These are phyloP conservation scores for Suillus decipiens DNA, from an alignment of 768 basidiomycete genomes.

Conservation along the genomic window DNA sequence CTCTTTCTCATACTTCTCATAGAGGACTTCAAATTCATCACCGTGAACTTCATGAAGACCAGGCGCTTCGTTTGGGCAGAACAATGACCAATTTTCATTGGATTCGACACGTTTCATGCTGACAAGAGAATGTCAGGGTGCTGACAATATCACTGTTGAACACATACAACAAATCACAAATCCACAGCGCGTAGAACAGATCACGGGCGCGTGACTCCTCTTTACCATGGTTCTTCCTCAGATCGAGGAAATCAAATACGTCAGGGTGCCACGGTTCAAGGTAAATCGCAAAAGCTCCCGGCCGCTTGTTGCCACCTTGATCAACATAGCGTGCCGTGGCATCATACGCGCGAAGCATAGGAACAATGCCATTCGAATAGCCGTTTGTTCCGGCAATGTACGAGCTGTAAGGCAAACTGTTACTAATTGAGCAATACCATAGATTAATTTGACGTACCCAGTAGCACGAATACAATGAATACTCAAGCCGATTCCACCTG, in stretches of 20 bases:
- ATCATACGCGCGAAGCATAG: constrained; percentile 98
- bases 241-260: constrained; percentile 95
- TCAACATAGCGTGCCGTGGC: constrained; percentile 98
- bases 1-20: constrained; percentile 86
- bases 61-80: constrained; percentile 97
- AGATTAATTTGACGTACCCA: constrained; percentile 53
- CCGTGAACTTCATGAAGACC: constrained; percentile 86
- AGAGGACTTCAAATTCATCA: constrained; percentile 85
- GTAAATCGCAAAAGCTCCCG: constrained; percentile 98
- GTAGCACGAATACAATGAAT: constrained; percentile 98
- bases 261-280: constrained; percentile 99
- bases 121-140: neutral
- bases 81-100: constrained; percentile 90
- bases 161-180: constrained; percentile 90
- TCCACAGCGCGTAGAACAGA: constrained; percentile 98
- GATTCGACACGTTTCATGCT: constrained; percentile 97
- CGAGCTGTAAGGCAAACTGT: constrained; percentile 51
- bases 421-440: neutral
- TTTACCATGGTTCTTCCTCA: constrained; percentile 98
- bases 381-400: constrained; percentile 99
- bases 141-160: neutral
- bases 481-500: constrained; percentile 94
- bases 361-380: constrained; percentile 98
- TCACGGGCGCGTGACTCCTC: constrained; percentile 96
- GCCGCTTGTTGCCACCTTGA: constrained; percentile 98